phyloP scores from a whole-genome alignment of 1,139 yeast species.

The Lodderomyces metapsilosis region DNA sequence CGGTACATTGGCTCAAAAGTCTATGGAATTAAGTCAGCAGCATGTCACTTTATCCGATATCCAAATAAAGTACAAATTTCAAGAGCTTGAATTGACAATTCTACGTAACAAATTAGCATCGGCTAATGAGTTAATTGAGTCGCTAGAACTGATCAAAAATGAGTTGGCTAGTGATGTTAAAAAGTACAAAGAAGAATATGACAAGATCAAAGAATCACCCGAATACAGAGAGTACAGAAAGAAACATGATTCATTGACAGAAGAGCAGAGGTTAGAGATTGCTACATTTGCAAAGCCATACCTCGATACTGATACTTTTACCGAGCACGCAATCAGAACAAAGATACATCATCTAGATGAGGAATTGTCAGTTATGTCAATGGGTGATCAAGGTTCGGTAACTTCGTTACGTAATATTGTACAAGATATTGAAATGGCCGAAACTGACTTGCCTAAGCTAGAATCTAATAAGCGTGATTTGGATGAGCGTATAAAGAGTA shows the following conservation, averaged over 20 bases:
- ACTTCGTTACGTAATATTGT: slow-evolving; percentile 30
- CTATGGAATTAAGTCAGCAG: slow-evolving; percentile 14
- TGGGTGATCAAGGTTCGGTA: slow-evolving; percentile 40
- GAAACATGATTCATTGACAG: slow-evolving; percentile 38
- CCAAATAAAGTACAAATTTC: slow-evolving; percentile 22
- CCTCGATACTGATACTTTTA: slow-evolving; percentile 40
- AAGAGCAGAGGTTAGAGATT: slow-evolving; percentile 42
- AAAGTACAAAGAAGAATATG: slow-evolving; percentile 40
- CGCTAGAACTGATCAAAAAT: slow-evolving; percentile 31
- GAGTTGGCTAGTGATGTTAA: slow-evolving; percentile 32
- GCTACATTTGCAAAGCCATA: slow-evolving; percentile 46
- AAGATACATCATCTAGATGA: slow-evolving; percentile 37
- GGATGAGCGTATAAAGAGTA: slow-evolving; percentile 36
- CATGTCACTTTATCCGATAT: slow-evolving; percentile 20
- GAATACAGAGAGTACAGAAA: slow-evolving; percentile 43
- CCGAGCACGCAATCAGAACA: slow-evolving; percentile 31
- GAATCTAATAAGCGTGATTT: slow-evolving; percentile 22
- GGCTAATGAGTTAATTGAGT: slow-evolving; percentile 29
- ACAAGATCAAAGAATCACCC: slow-evolving; percentile 43
- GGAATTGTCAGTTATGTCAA: slow-evolving; percentile 37
- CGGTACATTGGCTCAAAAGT: slow-evolving; percentile 18
- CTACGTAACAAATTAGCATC: slow-evolving; percentile 33
- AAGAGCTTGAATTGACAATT: slow-evolving; percentile 26
- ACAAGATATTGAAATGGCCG: slow-evolving; percentile 29
- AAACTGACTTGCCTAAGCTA: slow-evolving; percentile 34